Evolutionary conservation across 148 eudicot species (phyloP), one percentile per base, ranked within the genome.

Genomic region (Persicaria tinctoria): DNA sequence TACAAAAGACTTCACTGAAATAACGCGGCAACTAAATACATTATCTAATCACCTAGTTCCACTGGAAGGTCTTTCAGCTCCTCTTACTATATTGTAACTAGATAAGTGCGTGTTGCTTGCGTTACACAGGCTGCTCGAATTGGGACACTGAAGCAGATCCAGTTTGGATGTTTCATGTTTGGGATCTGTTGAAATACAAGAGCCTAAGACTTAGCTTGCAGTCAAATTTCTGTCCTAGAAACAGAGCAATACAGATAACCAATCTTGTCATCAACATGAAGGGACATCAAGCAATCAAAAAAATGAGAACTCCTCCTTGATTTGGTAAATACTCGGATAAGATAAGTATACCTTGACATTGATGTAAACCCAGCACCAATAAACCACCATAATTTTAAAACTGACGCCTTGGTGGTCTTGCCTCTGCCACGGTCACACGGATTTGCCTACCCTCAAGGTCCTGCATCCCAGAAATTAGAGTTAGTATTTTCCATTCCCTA

Each of bases 381-480:
- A 32, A 13, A 66, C 70, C 70, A 66, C 17, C 16, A 9, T 66
- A 38, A 4, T 75, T 46, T 46, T 57, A 91, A 84, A 88, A 87
- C 38, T 78, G 83, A 51, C 97, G 96, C 84, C 84, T 85, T 53
- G 85, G 88, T 32, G 76, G 87, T 72, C 88, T 91, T 71, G 89
- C 82, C 86, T 90, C 98, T 20, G 98, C 98, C 68, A 79, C 80
- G 73, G 86, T 84, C 45, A 94, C 97, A 54, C 98, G 89, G 56
- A 94, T 94, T 72, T 82, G 48, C 83, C 98, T 85, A 23, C 98
- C 98, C 50, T 84, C 77, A 5, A 94, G 80, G 76, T 94, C 98
- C 98, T 94, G 85, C 82, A 78, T 72, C 71, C 46, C 16, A 66
- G 16, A 10, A 49, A 66, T 13, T 8, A 8, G 10, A 2, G 5